Evolutionary conservation across 2,329 filamentous ascomycete species (phyloP).

Genomic region (Anthostomella pinea): DNA sequence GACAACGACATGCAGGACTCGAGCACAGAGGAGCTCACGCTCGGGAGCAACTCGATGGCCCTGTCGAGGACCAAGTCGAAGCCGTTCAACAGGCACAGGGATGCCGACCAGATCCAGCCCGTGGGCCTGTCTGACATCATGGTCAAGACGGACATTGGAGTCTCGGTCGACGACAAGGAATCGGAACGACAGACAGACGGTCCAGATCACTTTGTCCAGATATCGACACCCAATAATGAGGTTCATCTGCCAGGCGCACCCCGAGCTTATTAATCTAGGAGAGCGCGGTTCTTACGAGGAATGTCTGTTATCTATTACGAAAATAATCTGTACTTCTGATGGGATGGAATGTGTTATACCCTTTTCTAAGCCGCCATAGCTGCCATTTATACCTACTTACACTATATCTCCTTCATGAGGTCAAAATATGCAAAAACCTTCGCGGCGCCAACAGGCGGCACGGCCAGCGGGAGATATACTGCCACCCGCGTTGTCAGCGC

Average conservation of each 20-base stretch:
- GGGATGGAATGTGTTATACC: no score
- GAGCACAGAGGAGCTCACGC: conserved; percentile 24
- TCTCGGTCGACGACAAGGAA: conserved; percentile 22
- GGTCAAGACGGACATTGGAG: conserved; percentile 25
- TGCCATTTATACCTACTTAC: no score
- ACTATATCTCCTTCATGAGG: no score
- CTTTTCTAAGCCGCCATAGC: no score
- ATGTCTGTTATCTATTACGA: no score
- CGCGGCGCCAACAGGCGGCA: no score
- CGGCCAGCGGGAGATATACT: no score
- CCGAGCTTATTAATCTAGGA: conserved; percentile 14
- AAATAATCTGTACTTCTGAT: no score
- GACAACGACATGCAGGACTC: conserved; percentile 22
- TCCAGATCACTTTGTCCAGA: conserved; percentile 18
- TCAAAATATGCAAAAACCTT: no score
- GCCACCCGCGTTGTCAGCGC: no score
- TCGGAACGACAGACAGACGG: conserved; percentile 10
- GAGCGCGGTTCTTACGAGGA: no score
- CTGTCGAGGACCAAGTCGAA: conserved; percentile 11
- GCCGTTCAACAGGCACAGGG: conserved; percentile 1
- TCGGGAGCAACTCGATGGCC: conserved; percentile 11
- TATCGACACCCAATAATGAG: conserved; percentile 19
- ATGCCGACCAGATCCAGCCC: conserved; percentile 12
- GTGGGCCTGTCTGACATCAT: conserved; percentile 22
- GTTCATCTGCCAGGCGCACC: conserved; percentile 15